phyloP scores from a whole-genome alignment of 208 protist species.

The Crithidia fasciculata region DNA sequence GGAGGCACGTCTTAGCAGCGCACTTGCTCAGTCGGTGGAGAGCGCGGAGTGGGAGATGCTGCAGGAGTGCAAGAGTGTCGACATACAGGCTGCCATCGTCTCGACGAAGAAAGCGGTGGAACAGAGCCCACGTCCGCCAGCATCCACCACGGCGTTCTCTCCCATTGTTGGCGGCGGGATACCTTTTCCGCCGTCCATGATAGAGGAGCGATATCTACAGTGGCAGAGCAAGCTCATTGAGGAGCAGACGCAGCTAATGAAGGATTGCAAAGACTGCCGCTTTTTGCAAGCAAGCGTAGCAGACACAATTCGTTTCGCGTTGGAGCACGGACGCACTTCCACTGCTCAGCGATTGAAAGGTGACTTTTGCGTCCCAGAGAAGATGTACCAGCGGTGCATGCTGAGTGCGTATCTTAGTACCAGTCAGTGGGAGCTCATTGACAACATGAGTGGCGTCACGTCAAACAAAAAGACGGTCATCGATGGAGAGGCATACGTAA shows the following conservation, averaged over 20 bases:
- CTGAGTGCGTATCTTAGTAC: constrained; percentile 63
- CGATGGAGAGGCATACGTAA: constrained; percentile 56
- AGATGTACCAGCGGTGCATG: constrained; percentile 76
- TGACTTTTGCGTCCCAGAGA: constrained; percentile 73
- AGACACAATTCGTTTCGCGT: constrained; percentile 60
- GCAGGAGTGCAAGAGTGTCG: constrained; percentile 58
- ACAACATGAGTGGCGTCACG: constrained; percentile 53
- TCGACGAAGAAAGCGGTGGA: constrained; percentile 37
- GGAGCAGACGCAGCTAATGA: constrained; percentile 70
- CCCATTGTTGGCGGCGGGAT: constrained; percentile 28
- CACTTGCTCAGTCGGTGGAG: constrained; percentile 31
- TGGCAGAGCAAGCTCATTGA: constrained; percentile 51
- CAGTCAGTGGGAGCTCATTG: constrained; percentile 75
- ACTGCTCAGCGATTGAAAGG: constrained; percentile 58
- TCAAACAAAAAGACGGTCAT: constrained; percentile 53
- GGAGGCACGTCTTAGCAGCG: constrained; percentile 35
- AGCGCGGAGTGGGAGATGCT: constrained; percentile 61
- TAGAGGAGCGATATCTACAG: constrained; percentile 31
- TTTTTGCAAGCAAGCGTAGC: constrained; percentile 72
- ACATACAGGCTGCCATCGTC: constrained; percentile 45
- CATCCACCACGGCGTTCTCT: constrained; percentile 26
- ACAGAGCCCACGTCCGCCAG: constrained; percentile 18
- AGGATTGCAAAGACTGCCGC: constrained; percentile 68
- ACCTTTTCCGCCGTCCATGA: constrained; percentile 25
- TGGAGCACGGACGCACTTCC: constrained; percentile 62